Conservation (phyloP, 2,329 filamentous ascomycete genomes). For the Coniochaeta sp. region DNA sequence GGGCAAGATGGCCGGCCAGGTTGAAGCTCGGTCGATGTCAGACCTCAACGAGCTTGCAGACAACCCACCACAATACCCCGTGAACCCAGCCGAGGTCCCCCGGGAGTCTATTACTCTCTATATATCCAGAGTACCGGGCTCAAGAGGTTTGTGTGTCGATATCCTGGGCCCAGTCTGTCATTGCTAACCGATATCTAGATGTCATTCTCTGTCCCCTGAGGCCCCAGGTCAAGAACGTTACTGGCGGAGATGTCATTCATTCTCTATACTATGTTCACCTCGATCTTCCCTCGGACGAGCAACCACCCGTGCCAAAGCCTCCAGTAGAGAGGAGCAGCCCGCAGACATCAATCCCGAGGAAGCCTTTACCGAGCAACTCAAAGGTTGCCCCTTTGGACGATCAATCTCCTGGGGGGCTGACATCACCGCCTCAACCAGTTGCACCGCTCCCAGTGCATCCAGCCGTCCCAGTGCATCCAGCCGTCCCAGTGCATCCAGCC, state of each 20-base stretch:
- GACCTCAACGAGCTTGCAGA: constrained; percentile 73
- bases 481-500: too few relatives aligned
- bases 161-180: constrained; percentile 2
- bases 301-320: constrained; percentile 22
- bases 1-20: constrained; percentile 25
- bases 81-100: constrained; percentile 62
- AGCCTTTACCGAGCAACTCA: constrained; percentile 37
- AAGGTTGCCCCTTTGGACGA: constrained; percentile 5
- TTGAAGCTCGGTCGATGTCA: constrained; percentile 80
- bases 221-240: constrained; percentile 82
- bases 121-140: constrained; percentile 88
- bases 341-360: constrained; percentile 39
- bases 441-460: background rate
- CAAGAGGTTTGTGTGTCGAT: constrained; percentile 56
- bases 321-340: constrained; percentile 27
- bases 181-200: constrained; percentile 44
- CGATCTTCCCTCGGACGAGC: constrained; percentile 51
- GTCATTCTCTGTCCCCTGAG: constrained; percentile 88
- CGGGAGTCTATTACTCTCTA: constrained; percentile 76
- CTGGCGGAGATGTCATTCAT: constrained; percentile 75
- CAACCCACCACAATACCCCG: constrained; percentile 80
- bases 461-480: background rate
- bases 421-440: background rate
- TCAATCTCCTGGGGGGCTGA: background rate
- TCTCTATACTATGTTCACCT: constrained; percentile 91